These are phyloP conservation scores for Stemphylium vesicarium DNA, from an alignment of 2,329 filamentous ascomycete genomes.

Conservation along the genomic window DNA sequence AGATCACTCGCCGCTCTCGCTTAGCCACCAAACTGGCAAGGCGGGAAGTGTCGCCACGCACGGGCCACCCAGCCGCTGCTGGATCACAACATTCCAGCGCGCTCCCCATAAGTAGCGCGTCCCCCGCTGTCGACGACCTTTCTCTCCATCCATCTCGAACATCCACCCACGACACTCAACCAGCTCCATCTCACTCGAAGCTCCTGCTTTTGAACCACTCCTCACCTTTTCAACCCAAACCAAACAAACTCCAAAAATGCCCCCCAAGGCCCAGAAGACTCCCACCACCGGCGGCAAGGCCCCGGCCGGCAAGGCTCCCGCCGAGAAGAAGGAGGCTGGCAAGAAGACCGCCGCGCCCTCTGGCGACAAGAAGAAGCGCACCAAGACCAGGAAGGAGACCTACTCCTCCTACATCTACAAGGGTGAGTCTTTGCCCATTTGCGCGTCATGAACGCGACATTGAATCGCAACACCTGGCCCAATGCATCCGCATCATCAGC, in stretches of 20 bases:
- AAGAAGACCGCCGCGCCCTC: constrained; percentile 96
- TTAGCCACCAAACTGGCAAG: constrained; percentile 34
- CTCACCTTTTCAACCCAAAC: constrained; percentile 14
- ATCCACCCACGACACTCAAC: constrained; percentile 37
- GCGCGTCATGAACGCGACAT: constrained; percentile 16
- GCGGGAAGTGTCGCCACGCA: constrained; percentile 31
- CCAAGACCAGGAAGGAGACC: constrained; percentile 99
- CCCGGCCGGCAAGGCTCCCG: constrained; percentile 77
- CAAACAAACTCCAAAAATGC: constrained; percentile 68
- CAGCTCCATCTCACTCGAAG: constrained; percentile 28
- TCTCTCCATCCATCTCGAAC: constrained; percentile 51
- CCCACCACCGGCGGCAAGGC: constrained; percentile 93
- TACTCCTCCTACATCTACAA: constrained; percentile 99
- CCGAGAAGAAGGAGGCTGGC: constrained; percentile 99
- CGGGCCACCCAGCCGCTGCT: constrained; percentile 41
- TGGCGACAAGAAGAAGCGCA: constrained; percentile 99
- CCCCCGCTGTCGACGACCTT: constrained; percentile 50
- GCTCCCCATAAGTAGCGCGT: constrained; percentile 51
- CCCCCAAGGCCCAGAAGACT: constrained; percentile 99
- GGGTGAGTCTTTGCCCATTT: constrained; percentile 65
- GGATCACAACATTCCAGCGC: constrained; percentile 51
- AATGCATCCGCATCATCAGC: neutral
- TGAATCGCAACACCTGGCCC: neutral
- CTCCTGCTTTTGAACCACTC: constrained; percentile 16
- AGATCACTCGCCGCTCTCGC: constrained; percentile 36